Percentiles rank a stretch among this genome's conserved stretches.
These are phyloP conservation scores for Gynochthodes officinalis DNA, from an alignment of 257 asterid genomes.

Conservation along the genomic window DNA sequence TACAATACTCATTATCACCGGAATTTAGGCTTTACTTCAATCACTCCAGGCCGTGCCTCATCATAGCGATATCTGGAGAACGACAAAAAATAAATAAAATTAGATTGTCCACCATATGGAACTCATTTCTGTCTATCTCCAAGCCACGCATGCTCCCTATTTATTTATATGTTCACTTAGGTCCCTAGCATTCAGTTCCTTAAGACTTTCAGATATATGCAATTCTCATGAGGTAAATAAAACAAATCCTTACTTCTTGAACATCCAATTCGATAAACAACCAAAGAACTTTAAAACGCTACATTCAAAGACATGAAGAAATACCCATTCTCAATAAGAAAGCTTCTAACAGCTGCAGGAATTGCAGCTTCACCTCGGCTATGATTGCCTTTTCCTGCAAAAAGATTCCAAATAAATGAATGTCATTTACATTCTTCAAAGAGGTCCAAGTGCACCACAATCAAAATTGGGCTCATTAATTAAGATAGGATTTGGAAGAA, in stretches of 20 bases:
- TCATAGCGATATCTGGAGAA: slow-evolving; percentile 62
- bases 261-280: too few relatives aligned
- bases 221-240: background rate
- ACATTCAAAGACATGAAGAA: slow-evolving; percentile 5
- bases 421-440: background rate
- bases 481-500: background rate
- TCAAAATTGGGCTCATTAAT: background rate
- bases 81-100: slow-evolving; percentile 2
- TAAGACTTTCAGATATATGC: background rate
- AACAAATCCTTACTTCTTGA: too few relatives aligned
- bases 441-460: background rate
- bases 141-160: background rate
- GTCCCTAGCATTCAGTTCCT: too few relatives aligned
- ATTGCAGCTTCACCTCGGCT: slow-evolving; percentile 80
- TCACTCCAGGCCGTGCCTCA: slow-evolving; percentile 66
- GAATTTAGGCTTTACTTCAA: slow-evolving; percentile 58
- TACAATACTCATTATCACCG: slow-evolving; percentile 24
- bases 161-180: background rate
- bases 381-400: slow-evolving; percentile 80
- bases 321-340: slow-evolving; percentile 63
- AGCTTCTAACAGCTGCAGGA: slow-evolving; percentile 70
- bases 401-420: slow-evolving; percentile 5
- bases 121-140: background rate
- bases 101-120: background rate
- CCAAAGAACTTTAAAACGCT: background rate